Base-by-base conservation (phyloP, 31 red algal species). In the Bonnemaisonia californica region DNA sequence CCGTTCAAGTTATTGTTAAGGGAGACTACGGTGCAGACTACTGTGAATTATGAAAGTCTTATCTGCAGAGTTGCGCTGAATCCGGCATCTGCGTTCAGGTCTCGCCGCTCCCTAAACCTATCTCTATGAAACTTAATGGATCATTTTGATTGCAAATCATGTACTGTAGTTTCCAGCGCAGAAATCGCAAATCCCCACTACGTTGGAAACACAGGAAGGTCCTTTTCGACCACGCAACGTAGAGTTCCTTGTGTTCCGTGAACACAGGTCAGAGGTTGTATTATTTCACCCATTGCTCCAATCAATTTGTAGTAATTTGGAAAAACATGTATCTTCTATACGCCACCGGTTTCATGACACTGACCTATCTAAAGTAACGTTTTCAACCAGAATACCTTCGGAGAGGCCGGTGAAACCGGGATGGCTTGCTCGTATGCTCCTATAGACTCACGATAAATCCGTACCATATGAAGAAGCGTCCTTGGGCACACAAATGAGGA, bases 21-120 rank as follows among this genome's bases (percentile, higher is more conserved):
- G 27, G 64, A 31, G 64, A 69, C 34, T 69, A 69, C 34, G 64
- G 64, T 33, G 64, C 64, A 0, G 64, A 69, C 13, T 34, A 69
- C 24, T 27, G 31, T 34, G 64, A 8, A 9, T 36, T 1, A 7
- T 9, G 29, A 37, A 22, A 27, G 33, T 33, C 24, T 38, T 0
- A 54, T 69, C 33, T 29, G 29, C 26, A 21, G 8, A 8, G 33
- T 21, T 0, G 32, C 22, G 64, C 64, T 31, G 33, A 0, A 21
- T 21, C 0, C 19, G 39, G 39, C 5, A 36, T 31, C 5, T 69
- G 4, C 64, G 24, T 69, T 69, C 64, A 8, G 9, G 29, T 11
- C 23, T 0, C 39, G 12, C 64, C 64, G 3, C 39, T 69, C 21
- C 4, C 22, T 36, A 34, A 69, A 31, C 8, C 3, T 69, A 69